phyloP scores from a whole-genome alignment of 2,329 filamentous ascomycete genomes.

The Aspergillus texensis region DNA sequence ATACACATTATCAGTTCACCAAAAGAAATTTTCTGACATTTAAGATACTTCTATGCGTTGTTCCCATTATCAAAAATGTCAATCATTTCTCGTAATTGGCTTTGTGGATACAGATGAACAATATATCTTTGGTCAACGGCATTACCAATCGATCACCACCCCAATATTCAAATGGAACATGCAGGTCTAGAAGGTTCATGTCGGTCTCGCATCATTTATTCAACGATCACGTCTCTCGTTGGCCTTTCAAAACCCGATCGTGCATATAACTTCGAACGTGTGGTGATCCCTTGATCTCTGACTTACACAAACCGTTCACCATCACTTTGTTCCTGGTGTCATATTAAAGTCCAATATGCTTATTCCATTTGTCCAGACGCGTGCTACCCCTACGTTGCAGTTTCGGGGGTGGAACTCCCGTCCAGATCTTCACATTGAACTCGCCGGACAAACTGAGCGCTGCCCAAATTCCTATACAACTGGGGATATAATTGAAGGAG shows the following conservation, averaged over 20 bases:
- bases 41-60: background rate
- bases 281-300: background rate
- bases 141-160: background rate
- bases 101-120: background rate
- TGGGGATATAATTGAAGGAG: background rate
- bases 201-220: background rate
- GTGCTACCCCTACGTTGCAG: background rate
- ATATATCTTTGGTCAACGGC: background rate
- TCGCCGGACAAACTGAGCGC: background rate
- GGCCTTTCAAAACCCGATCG: background rate
- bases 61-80: background rate
- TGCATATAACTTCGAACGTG: background rate
- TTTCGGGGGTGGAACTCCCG: background rate
- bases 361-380: background rate
- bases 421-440: background rate
- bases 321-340: too few relatives aligned
- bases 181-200: background rate
- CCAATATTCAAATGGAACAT: background rate
- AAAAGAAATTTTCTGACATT: background rate
- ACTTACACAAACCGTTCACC: background rate
- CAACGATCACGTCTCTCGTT: background rate
- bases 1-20: too few relatives aligned
- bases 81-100: background rate
- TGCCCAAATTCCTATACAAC: slow-evolving; percentile 35
- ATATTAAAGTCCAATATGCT: background rate